A percentile compares a stretch with the other conserved stretches of the same genome.
phyloP scores from a whole-genome alignment of 345 rosid genomes.

The Atalantia buxifolia region DNA sequence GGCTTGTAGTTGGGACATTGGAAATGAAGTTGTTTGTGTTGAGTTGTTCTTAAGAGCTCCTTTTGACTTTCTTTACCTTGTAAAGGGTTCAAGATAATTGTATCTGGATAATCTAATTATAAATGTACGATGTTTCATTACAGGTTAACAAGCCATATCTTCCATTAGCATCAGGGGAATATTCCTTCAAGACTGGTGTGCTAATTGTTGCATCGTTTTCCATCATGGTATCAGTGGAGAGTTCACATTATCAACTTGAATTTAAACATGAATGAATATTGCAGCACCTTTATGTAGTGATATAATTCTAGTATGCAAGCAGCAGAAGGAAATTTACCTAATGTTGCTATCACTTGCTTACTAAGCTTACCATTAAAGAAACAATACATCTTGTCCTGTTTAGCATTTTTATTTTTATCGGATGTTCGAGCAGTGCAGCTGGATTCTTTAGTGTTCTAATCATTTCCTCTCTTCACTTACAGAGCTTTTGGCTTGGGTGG shows the following conservation, averaged over 20 bases:
- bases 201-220: conserved; percentile 60
- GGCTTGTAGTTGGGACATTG: neutral
- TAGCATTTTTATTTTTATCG: neutral
- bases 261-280: neutral
- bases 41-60: neutral
- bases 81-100: neutral
- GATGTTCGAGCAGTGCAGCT: neutral
- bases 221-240: conserved; percentile 52
- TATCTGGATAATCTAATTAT: conserved; percentile 4
- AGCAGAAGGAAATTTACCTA: neutral
- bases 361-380: neutral
- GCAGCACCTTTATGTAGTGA: neutral
- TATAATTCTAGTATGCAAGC: neutral
- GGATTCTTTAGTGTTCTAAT: conserved; percentile 8
- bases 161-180: conserved; percentile 96
- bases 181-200: conserved; percentile 58
- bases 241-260: neutral
- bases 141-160: conserved; percentile 97
- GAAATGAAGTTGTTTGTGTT: neutral
- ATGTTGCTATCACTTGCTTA: neutral
- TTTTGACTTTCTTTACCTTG: conserved; percentile 2
- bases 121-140: conserved; percentile 11
- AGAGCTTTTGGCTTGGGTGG: conserved; percentile 97
- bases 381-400: neutral
- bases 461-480: conserved; percentile 11